These are phyloP conservation scores for Helenozyma baotianmanensis DNA, from an alignment of 805 yeast genomes.

Conservation along the genomic window DNA sequence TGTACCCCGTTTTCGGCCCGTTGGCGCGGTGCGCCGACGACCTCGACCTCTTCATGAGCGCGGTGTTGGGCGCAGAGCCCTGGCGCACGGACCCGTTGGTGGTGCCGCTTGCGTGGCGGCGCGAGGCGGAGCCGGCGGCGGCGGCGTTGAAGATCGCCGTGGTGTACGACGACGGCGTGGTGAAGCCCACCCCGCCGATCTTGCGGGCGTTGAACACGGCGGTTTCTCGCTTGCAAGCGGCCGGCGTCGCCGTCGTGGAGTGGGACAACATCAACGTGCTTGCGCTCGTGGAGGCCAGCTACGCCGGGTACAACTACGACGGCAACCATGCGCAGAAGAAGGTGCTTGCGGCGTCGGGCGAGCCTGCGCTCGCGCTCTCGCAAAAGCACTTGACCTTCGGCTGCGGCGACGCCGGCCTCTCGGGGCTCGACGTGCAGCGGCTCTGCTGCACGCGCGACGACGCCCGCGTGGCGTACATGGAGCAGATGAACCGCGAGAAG, in stretches of 20 bases:
- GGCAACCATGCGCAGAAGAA: constrained; percentile 12
- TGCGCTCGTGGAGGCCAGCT: constrained; percentile 11
- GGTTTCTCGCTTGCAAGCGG: constrained; percentile 6
- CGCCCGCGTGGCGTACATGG: constrained; percentile 10
- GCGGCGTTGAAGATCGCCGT: constrained; percentile 12
- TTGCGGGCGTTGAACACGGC: constrained; percentile 13
- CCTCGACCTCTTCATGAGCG: constrained; percentile 14
- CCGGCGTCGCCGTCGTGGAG: constrained; percentile 15
- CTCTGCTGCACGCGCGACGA: constrained; percentile 10
- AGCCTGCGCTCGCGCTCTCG: constrained; percentile 11
- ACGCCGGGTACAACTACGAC: constrained; percentile 15
- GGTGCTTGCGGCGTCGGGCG: constrained; percentile 11
- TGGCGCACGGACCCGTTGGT: constrained; percentile 13
- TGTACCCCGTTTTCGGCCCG: constrained; percentile 14
- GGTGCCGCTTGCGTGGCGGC: constrained; percentile 15
- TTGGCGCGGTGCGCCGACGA: constrained; percentile 15
- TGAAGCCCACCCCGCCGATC: constrained; percentile 18
- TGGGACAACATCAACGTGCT: constrained; percentile 13
- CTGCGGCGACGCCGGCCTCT: constrained; percentile 15
- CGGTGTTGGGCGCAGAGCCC: constrained; percentile 12
- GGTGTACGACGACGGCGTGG: constrained; percentile 15
- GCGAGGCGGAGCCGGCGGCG: constrained; percentile 8
- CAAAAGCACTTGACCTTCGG: constrained; percentile 11
- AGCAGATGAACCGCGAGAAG: constrained; percentile 7
- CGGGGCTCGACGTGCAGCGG: constrained; percentile 13